A percentile compares a stretch with the other conserved stretches of the same genome.
Evolutionary conservation across 495 filamentous ascomycete genomes (phyloP).

Genomic region (Daldinia childiae): DNA sequence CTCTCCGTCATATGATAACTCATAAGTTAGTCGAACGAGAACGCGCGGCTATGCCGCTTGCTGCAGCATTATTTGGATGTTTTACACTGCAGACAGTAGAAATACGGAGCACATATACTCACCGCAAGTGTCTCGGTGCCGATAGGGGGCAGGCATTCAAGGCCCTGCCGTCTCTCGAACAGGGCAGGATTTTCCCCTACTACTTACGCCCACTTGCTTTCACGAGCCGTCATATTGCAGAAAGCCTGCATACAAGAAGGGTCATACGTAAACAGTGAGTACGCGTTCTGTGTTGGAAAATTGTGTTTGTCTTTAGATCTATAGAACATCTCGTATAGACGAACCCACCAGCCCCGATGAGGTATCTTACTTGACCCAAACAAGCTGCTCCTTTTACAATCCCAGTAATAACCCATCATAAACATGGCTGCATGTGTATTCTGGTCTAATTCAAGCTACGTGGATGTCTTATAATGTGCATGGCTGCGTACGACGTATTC

Average conservation of each 20-base stretch:
- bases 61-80: constrained; percentile 22
- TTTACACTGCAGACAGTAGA: constrained; percentile 34
- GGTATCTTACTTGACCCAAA: constrained; percentile 11
- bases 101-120: constrained; percentile 23
- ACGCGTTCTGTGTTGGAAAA: constrained; percentile 4
- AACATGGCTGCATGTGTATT: not conserved
- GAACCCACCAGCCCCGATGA: constrained; percentile 11
- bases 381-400: not conserved
- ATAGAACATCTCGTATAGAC: constrained; percentile 9
- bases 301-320: constrained; percentile 3
- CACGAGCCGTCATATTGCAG: constrained; percentile 25
- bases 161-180: constrained; percentile 20
- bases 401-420: not conserved
- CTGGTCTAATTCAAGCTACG: constrained; percentile 2
- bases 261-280: constrained; percentile 29
- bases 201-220: constrained; percentile 23
- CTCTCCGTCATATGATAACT: constrained; percentile 24
- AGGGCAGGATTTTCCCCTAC: constrained; percentile 35
- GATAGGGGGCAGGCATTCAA: constrained; percentile 13
- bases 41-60: constrained; percentile 31
- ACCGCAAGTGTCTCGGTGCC: constrained; percentile 36
- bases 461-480: constrained; percentile 14
- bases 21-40: constrained; percentile 24
- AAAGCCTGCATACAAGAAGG: constrained; percentile 22
- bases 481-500: constrained; percentile 25